Percentiles rank a stretch among this genome's conserved stretches.
These are phyloP conservation scores for Aspergillus conjunctus DNA, from an alignment of 495 filamentous ascomycete species.

Conservation along the genomic window DNA sequence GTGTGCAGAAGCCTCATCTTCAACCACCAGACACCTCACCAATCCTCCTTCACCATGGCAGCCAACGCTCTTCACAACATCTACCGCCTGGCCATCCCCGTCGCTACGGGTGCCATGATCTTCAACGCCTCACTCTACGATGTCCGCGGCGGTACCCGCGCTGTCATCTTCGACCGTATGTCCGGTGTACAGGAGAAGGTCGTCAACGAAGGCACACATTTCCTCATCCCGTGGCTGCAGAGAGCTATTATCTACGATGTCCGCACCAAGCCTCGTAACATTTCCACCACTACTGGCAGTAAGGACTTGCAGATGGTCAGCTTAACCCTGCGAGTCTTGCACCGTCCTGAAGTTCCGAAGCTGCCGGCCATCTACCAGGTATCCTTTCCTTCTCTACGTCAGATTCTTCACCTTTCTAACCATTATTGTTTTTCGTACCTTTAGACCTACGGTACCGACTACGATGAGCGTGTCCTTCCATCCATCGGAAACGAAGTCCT, in stretches of 20 bases:
- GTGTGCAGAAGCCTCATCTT: conserved; percentile 14
- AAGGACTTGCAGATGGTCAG: conserved; percentile 99
- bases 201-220: conserved; percentile 95
- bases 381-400: conserved; percentile 13
- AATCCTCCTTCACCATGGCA: conserved; percentile 55
- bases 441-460: conserved; percentile 84
- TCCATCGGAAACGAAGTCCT: conserved; percentile 99
- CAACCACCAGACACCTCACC: conserved; percentile 18
- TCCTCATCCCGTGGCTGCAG: conserved; percentile 95
- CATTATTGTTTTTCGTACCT: not conserved
- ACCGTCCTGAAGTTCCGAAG: conserved; percentile 88
- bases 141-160: conserved; percentile 88
- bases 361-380: conserved; percentile 99
- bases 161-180: conserved; percentile 96
- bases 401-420: not conserved
- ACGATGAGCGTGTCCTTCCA: conserved; percentile 98
- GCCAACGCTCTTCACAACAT: conserved; percentile 59
- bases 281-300: conserved; percentile 95
- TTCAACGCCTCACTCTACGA: conserved; percentile 87
- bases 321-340: conserved; percentile 92
- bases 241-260: conserved; percentile 96
- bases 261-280: conserved; percentile 93
- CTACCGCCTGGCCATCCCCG: conserved; percentile 73
- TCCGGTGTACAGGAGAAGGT: conserved; percentile 91
- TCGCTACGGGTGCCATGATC: conserved; percentile 61